Evolutionary conservation across 148 eudicot species (phyloP).

Genomic region (Vaccinium vitisidaea): DNA sequence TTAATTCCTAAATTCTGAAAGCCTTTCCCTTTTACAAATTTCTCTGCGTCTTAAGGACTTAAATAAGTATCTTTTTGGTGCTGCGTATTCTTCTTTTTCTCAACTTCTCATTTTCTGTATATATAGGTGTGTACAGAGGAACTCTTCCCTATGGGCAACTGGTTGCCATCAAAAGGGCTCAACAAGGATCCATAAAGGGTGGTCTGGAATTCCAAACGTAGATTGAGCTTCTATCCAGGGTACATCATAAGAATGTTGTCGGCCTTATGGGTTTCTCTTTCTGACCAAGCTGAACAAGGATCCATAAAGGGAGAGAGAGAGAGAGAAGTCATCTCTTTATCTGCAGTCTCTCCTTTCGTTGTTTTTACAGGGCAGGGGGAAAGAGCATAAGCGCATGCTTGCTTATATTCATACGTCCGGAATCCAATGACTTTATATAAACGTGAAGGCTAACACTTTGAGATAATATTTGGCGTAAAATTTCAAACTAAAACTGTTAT

Average conservation of each 20-base stretch:
- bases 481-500: not conserved
- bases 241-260: too few species aligned
- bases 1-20: not conserved
- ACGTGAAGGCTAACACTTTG: not conserved
- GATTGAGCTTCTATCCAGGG: too few species aligned
- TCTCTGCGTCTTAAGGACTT: not conserved
- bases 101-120: not conserved
- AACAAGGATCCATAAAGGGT: conserved; percentile 60
- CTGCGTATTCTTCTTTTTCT: conserved; percentile 7
- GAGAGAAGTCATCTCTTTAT: too few species aligned
- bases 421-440: not conserved
- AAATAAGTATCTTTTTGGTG: not conserved
- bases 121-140: conserved; percentile 45
- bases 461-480: not conserved
- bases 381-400: not conserved
- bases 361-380: too few species aligned
- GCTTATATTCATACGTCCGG: not conserved
- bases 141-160: conserved; percentile 38
- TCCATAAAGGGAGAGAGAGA: too few species aligned
- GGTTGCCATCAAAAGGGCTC: conserved; percentile 58
- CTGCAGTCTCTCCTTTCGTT: too few species aligned
- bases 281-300: too few species aligned
- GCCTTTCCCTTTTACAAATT: not conserved
- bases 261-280: too few species aligned
- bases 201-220: conserved; percentile 60